Conservation (phyloP, 139 green algal genomes). For the Chlamydomonas sphaeroides region DNA sequence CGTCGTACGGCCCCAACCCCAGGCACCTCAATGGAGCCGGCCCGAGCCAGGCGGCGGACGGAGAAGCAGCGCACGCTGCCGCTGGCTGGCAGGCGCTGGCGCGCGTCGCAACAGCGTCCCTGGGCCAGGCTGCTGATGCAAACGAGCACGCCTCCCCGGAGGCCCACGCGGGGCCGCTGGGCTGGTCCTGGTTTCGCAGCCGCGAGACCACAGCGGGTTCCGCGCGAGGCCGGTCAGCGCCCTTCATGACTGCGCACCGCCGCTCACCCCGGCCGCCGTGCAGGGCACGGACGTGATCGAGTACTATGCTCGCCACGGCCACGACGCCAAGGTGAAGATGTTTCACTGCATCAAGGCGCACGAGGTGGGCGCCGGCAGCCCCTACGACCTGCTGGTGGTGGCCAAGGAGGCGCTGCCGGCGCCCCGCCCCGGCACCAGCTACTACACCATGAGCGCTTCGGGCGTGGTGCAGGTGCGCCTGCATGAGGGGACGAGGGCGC, state of each 20-base stretch:
- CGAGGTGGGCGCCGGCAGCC: slow-evolving; percentile 46
- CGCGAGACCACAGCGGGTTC: too few relatives aligned
- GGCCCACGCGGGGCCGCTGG: too few relatives aligned
- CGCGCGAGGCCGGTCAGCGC: too few relatives aligned
- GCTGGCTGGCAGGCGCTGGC: background rate
- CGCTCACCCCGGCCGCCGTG: background rate
- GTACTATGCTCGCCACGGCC: slow-evolving; percentile 63
- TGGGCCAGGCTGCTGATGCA: too few relatives aligned
- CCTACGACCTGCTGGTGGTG: slow-evolving; percentile 63
- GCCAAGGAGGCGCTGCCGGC: slow-evolving; percentile 47
- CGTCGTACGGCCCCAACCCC: background rate
- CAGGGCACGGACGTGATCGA: slow-evolving; percentile 65
- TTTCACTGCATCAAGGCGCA: slow-evolving; percentile 58
- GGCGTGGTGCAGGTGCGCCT: slow-evolving; percentile 53
- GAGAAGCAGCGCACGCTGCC: too few relatives aligned
- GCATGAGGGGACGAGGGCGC: too few relatives aligned
- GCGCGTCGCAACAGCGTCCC: too few relatives aligned
- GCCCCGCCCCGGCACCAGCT: slow-evolving; percentile 27
- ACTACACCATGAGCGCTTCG: slow-evolving; percentile 66
- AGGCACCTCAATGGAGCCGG: too few relatives aligned
- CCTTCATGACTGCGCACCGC: too few relatives aligned
- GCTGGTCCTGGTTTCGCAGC: too few relatives aligned
- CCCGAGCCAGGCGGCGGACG: background rate
- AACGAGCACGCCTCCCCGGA: too few relatives aligned
- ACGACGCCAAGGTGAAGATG: slow-evolving; percentile 62